Evolutionary conservation across 257 asterid genomes (phyloP).

Genomic region (Solanum sejunctum): DNA sequence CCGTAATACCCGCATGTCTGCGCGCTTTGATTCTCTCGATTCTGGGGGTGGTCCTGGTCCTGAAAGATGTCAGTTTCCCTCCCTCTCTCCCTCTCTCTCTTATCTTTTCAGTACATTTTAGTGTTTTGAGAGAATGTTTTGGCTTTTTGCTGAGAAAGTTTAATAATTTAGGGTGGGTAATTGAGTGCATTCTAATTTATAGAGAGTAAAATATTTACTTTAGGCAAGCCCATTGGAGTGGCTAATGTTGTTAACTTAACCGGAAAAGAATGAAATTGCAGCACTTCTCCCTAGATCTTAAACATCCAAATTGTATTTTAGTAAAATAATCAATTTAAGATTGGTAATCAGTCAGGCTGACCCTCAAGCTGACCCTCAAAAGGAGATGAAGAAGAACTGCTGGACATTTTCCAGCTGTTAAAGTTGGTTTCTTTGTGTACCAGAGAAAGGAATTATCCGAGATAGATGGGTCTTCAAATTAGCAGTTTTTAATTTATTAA

Average conservation of each 20-base stretch:
- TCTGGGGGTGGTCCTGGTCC: conserved; percentile 93
- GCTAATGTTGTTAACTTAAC: not conserved
- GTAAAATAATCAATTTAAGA: not conserved
- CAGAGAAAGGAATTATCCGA: not conserved
- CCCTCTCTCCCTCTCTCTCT: not conserved
- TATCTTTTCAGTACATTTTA: not conserved
- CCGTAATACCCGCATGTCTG: conserved; percentile 82
- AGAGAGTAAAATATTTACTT: not conserved
- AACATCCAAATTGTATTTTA: not conserved
- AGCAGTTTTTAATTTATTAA: not conserved
- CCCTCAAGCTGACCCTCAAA: not conserved
- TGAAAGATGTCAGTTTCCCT: conserved; percentile 64
- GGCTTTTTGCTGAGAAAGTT: not conserved
- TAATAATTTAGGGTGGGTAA: not conserved
- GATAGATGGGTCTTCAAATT: not conserved
- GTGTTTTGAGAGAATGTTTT: not conserved
- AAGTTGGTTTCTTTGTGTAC: not conserved
- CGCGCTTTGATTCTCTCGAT: conserved; percentile 72
- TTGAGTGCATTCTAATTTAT: not conserved
- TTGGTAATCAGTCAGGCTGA: not conserved
- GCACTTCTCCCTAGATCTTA: not conserved
- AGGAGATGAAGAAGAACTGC: not conserved
- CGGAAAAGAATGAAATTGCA: not conserved
- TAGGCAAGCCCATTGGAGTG: not conserved
- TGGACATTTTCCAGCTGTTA: not conserved